phyloP scores from a whole-genome alignment of 345 rosid species.

The Cardamine occulta region DNA sequence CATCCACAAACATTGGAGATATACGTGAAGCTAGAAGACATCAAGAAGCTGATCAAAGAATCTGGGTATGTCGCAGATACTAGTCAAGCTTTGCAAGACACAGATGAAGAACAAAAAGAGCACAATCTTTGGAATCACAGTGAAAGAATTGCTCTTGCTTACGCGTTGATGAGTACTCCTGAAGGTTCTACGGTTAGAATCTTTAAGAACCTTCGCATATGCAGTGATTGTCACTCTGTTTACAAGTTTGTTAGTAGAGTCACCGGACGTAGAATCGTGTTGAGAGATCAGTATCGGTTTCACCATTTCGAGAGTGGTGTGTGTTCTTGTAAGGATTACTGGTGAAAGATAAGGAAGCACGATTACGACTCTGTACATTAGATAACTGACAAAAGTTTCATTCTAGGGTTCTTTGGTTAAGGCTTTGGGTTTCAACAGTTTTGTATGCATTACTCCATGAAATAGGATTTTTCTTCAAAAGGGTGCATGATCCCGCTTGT shows the following conservation, averaged over 20 bases:
- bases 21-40: conserved; percentile 71
- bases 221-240: conserved; percentile 82
- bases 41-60: conserved; percentile 74
- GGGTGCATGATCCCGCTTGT: not conserved
- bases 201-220: conserved; percentile 87
- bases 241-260: conserved; percentile 73
- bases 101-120: conserved; percentile 92
- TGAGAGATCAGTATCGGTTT: conserved; percentile 81
- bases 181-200: conserved; percentile 63
- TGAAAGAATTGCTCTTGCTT: conserved; percentile 90
- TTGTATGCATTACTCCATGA: not conserved
- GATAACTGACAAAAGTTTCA: conserved; percentile 3
- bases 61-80: conserved; percentile 83
- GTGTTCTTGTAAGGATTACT: conserved; percentile 82
- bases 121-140: conserved; percentile 90
- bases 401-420: conserved; percentile 22
- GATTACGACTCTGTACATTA: conserved; percentile 12
- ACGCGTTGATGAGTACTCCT: conserved; percentile 61
- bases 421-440: conserved; percentile 2
- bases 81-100: conserved; percentile 79
- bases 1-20: conserved; percentile 65
- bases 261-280: conserved; percentile 52
- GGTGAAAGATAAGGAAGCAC: conserved; percentile 52
- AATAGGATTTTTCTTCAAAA: not conserved
- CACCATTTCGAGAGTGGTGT: conserved; percentile 77